Base-by-base conservation (phyloP, 768 basidiomycete species). In the Serpula lacrymans region DNA sequence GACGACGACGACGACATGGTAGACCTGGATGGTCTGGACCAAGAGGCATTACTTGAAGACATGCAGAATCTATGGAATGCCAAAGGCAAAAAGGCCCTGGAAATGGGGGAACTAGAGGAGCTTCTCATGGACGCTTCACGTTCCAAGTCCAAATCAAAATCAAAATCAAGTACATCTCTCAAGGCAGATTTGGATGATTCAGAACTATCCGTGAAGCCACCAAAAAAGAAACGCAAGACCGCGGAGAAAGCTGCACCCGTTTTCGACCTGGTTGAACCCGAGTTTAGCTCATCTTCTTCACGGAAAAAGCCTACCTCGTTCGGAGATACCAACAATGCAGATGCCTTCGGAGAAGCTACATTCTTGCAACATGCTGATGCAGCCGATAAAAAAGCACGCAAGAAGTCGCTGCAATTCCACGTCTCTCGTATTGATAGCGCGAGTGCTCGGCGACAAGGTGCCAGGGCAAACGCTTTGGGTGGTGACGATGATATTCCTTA, bases 401-500 rank as follows among this genome's bases (percentile, higher is more conserved):
- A 80, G 50, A 86, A 85, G 49, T 78, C 88, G 6, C 75, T 98
- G 23, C 83, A 87, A 25, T 99, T 98, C 80, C 89, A 98, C 63
- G 92, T 91, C 4, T 78, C 88, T 39, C 88, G 85, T 58, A 94
- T 99, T 53, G 89, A 89, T 57, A 82, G 82, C 42, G 78, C 89
- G 5, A 77, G 80, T 39, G 80, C 84, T 9, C 72, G 87, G 45
- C 75, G 94, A 39, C 77, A 80, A 41, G 79, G 78, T 21, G 91
- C 90, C 5, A 72, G 88, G 42, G 73, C 67, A 46, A 75, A 74
- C 18, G 80, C 85, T 4, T 59, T 81, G 38, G 86, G 88, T 22
- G 96, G 96, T 13, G 96, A 99, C 57, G 95, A 97, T 53, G 96
- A 99, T 55, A 72, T 98, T 34, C 96, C 96, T 13, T 90, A 94